phyloP scores from a whole-genome alignment of 345 rosid genomes.

The Citrus trifoliata region DNA sequence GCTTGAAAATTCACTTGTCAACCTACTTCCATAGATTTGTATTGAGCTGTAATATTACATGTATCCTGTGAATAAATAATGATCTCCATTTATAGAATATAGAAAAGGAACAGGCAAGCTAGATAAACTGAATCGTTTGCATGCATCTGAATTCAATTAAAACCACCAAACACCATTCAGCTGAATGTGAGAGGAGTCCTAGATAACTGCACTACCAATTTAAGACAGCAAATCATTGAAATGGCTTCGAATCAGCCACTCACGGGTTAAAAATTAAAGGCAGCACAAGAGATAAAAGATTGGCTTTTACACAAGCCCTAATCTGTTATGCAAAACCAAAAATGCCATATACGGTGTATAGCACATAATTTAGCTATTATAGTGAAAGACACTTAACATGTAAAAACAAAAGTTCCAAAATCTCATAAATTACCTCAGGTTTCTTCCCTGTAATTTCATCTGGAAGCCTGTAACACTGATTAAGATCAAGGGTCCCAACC shows the following conservation, averaged over 20 bases:
- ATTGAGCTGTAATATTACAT: background rate
- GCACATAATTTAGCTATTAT: background rate
- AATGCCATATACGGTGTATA: background rate
- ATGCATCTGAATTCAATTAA: background rate
- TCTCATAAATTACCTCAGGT: constrained; percentile 56
- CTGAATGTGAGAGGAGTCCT: background rate
- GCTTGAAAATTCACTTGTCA: background rate
- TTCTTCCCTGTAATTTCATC: constrained; percentile 82
- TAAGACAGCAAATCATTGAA: background rate
- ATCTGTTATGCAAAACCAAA: background rate
- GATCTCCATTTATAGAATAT: background rate
- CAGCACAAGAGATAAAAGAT: background rate
- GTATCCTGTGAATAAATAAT: background rate
- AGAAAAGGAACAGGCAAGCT: background rate
- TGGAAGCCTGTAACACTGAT: constrained; percentile 76
- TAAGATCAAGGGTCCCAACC: constrained; percentile 87
- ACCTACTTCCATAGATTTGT: background rate
- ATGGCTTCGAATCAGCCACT: background rate
- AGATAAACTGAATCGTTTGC: background rate
- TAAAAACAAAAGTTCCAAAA: background rate
- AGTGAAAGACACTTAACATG: background rate
- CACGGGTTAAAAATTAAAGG: background rate
- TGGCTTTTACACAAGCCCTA: background rate
- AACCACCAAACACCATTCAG: background rate
- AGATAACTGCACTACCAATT: background rate